phyloP scores from a whole-genome alignment of 306 rosid species.

The Fragaria ananassa region DNA sequence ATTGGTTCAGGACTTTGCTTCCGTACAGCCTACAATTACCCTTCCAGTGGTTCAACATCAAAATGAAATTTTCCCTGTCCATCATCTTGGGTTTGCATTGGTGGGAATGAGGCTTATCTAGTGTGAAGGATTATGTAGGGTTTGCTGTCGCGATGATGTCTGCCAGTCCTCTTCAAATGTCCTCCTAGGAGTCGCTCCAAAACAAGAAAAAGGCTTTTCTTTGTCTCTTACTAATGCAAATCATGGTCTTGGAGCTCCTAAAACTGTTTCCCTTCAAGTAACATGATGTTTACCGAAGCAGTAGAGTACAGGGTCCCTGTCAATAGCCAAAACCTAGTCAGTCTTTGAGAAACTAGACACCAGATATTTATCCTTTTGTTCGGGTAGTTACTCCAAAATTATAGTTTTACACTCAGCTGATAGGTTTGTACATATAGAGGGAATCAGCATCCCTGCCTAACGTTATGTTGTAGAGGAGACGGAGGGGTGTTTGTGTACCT shows the following conservation, averaged over 20 bases:
- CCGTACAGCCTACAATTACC: slow-evolving; percentile 46
- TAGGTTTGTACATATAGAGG: slow-evolving; percentile 32
- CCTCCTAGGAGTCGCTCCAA: slow-evolving; percentile 13
- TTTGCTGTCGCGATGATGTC: slow-evolving; percentile 29
- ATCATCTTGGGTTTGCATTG: slow-evolving; percentile 24
- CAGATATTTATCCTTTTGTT: not conserved
- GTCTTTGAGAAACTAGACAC: slow-evolving; percentile 7
- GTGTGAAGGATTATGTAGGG: slow-evolving; percentile 17
- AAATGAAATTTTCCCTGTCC: slow-evolving; percentile 34
- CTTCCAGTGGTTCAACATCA: slow-evolving; percentile 40
- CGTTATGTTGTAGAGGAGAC: slow-evolving; percentile 10
- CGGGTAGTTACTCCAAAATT: not conserved
- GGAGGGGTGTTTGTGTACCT: slow-evolving; percentile 2
- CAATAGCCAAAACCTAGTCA: slow-evolving; percentile 22
- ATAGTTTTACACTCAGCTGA: slow-evolving; percentile 7
- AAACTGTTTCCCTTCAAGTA: slow-evolving; percentile 22
- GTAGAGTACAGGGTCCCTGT: slow-evolving; percentile 22
- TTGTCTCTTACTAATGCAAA: slow-evolving; percentile 19
- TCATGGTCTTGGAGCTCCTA: slow-evolving; percentile 25
- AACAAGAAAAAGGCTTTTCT: slow-evolving; percentile 4
- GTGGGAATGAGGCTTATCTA: slow-evolving; percentile 15
- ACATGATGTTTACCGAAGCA: slow-evolving; percentile 9
- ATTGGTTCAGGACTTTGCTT: slow-evolving; percentile 78
- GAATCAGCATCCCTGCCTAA: slow-evolving; percentile 17
- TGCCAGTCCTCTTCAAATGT: slow-evolving; percentile 19